A percentile compares a stretch with the other conserved stretches of the same genome.
phyloP scores from a whole-genome alignment of 164 flowering plant species.

The Brasenia schreberi region DNA sequence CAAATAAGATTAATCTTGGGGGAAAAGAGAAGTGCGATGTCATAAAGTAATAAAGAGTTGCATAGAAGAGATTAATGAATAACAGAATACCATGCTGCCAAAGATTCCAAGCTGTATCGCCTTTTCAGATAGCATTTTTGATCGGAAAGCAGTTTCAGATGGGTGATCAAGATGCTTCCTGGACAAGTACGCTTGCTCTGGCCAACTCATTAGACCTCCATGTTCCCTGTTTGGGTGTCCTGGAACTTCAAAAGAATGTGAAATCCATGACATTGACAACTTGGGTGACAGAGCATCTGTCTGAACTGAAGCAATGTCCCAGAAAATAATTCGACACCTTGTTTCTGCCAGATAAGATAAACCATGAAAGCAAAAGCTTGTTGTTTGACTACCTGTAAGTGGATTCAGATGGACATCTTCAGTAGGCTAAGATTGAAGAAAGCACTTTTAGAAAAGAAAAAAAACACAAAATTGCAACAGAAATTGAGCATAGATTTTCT shows the following conservation, averaged over 20 bases:
- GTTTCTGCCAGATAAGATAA: slow-evolving; percentile 49
- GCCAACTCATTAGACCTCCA: slow-evolving; percentile 80
- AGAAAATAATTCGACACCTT: slow-evolving; percentile 64
- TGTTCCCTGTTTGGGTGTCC: slow-evolving; percentile 41
- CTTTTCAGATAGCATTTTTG: slow-evolving; percentile 37
- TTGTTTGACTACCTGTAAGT: not conserved
- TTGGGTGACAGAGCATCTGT: slow-evolving; percentile 25
- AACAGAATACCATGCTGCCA: slow-evolving; percentile 49
- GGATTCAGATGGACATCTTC: not conserved
- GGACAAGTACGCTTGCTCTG: slow-evolving; percentile 34
- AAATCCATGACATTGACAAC: slow-evolving; percentile 34
- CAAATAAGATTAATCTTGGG: not conserved
- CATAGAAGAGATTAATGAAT: not conserved
- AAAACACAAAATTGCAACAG: too few relatives aligned
- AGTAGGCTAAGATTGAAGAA: not conserved
- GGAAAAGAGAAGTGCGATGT: not conserved
- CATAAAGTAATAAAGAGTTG: not conserved
- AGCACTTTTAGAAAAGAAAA: not conserved
- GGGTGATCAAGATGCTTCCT: slow-evolving; percentile 15
- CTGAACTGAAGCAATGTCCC: slow-evolving; percentile 48
- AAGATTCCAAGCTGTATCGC: slow-evolving; percentile 63
- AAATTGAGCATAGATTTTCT: not conserved
- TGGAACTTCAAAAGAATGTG: slow-evolving; percentile 35
- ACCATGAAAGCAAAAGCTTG: slow-evolving; percentile 44
- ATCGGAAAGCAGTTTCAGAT: slow-evolving; percentile 16